Conservation (phyloP, 2,329 filamentous ascomycete genomes). For the Beauveria sp. region DNA sequence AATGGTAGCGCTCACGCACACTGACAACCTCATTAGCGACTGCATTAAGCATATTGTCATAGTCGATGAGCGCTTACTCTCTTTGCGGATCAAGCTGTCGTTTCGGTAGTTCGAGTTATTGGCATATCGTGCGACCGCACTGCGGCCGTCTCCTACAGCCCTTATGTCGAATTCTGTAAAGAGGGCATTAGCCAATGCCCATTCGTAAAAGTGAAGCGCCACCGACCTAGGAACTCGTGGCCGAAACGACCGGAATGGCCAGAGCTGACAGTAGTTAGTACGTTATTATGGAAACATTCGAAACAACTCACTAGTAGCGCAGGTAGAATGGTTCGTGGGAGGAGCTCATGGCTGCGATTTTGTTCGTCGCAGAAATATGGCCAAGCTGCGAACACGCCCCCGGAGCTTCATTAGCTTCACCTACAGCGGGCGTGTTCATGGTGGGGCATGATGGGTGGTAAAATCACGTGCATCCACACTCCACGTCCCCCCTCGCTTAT, state of each 20-base stretch:
- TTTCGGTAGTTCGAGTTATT: conserved; percentile 99
- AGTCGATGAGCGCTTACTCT: conserved; percentile 60
- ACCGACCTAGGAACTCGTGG: conserved; percentile 87
- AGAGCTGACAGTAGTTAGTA: conserved; percentile 52
- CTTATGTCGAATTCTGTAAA: conserved; percentile 87
- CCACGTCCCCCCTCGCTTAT: conserved; percentile 16
- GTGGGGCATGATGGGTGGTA: conserved; percentile 14
- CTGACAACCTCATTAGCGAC: conserved; percentile 35
- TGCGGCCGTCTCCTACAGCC: conserved; percentile 84
- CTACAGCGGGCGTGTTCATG: conserved; percentile 4
- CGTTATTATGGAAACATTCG: background rate
- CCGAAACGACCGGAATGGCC: conserved; percentile 96
- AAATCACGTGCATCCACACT: conserved; percentile 26
- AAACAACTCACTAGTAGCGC: conserved; percentile 78
- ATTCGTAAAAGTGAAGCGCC: background rate
- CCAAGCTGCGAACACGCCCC: background rate
- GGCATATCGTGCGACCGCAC: conserved; percentile 89
- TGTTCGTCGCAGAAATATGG: conserved; percentile 9
- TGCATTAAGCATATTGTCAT: background rate
- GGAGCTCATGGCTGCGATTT: conserved; percentile 47
- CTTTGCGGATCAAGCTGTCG: conserved; percentile 97
- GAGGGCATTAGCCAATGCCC: background rate
- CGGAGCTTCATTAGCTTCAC: background rate
- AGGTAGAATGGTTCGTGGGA: conserved; percentile 84
- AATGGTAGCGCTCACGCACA: conserved; percentile 90